Evolutionary conservation across 148 eudicot genomes (phyloP).

Genomic region (Camellia lanceoleosa): DNA sequence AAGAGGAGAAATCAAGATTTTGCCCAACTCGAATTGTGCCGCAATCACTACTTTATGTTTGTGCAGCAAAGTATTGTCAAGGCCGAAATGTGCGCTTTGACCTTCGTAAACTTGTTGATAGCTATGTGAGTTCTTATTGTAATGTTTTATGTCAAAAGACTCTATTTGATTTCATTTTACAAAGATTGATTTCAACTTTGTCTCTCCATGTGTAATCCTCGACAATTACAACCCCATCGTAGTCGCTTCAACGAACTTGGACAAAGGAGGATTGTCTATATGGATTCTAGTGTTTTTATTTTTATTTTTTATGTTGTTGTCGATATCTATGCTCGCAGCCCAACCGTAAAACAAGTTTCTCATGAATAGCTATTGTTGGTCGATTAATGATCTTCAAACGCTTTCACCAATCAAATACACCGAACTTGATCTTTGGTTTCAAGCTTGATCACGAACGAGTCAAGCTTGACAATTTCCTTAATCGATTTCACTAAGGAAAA

Average conservation of each 20-base stretch:
- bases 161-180: not conserved
- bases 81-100: conserved; percentile 76
- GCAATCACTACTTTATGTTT: not conserved
- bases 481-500: not conserved
- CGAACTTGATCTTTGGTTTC: not conserved
- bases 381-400: not conserved
- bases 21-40: not conserved
- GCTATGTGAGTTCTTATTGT: conserved; percentile 57
- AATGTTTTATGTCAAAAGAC: not conserved
- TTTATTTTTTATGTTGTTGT: not conserved
- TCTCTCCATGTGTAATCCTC: conserved; percentile 33
- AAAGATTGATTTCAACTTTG: not conserved
- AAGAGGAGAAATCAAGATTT: not conserved
- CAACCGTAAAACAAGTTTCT: not conserved
- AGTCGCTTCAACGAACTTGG: conserved; percentile 87
- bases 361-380: not conserved
- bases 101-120: conserved; percentile 83
- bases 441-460: not conserved
- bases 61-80: conserved; percentile 61
- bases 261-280: conserved; percentile 77
- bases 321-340: not conserved
- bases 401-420: not conserved
- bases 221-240: conserved; percentile 87
- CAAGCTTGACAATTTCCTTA: not conserved
- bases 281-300: conserved; percentile 1